Base-by-base conservation (phyloP, 495 filamentous ascomycete genomes). In the Aspergillus sclerotioniger region DNA sequence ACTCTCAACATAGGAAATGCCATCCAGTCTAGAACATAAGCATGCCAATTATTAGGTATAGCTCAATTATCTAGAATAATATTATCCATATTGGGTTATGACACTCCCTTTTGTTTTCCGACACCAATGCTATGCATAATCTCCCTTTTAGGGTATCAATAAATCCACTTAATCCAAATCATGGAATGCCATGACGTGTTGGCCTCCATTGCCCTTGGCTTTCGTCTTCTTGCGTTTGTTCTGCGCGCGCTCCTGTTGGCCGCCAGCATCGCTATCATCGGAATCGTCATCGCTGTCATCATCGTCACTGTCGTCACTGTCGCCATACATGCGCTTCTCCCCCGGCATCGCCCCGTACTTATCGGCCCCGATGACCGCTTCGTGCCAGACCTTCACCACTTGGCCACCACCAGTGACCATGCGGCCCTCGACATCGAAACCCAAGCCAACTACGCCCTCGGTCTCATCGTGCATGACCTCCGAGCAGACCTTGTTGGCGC, bases 371-470 rank as follows among this genome's bases (percentile, higher is more conserved):
- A 60, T 68, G 17, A 71, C 72, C 31, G 74, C 76, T 64, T 88
- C 84, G 62, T 86, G 77, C 92, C 92, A 97, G 9, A 97, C 86
- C 75, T 96, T 96, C 61, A 97, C 80, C 0, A 84, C 79, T 63
- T 81, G 80, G 3, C 92, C 92, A 52, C 92, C 92, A 37, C 90
- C 92, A 68, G 86, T 92, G 51, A 96, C 88, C 82, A 97, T 83
- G 50, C 91, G 81, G 51, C 91, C 88, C 47, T 86, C 84, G 47
- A 87, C 87, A 71, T 96, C 91, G 62, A 95, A 95, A 17, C 83
- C 87, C 13, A 97, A 62, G 10, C 82, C 84, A 8, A 91, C 81
- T 13, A 96, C 90, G 16, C 86, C 86, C 65, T 96, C 91, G 16
- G 91, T 72, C 58, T 95, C 92, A 67, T 96, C 88, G 71, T 96